A percentile compares a stretch with the other conserved stretches of the same genome.
Conservation (phyloP, 2,329 filamentous ascomycete genomes). For the Rhynchosporium secalis region DNA sequence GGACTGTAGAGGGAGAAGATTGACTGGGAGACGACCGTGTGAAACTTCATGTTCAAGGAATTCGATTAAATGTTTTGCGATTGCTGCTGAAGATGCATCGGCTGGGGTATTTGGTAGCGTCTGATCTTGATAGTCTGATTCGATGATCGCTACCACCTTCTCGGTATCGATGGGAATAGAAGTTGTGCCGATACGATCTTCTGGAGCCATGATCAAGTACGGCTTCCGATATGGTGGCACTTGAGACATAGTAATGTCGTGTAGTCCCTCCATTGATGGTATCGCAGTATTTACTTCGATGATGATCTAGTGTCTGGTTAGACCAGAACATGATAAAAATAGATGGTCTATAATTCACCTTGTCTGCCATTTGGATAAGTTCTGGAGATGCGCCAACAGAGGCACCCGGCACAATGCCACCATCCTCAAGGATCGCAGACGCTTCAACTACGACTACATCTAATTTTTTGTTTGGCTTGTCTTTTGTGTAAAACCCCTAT, state of each 20-base stretch:
- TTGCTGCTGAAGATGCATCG: slow-evolving; percentile 70
- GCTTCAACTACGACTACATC: slow-evolving; percentile 87
- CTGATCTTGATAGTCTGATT: slow-evolving; percentile 79
- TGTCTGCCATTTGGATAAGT: slow-evolving; percentile 86
- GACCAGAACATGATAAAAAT: not conserved
- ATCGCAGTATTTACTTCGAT: slow-evolving; percentile 89
- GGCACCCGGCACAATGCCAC: slow-evolving; percentile 83
- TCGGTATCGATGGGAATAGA: slow-evolving; percentile 84
- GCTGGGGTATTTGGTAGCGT: slow-evolving; percentile 74
- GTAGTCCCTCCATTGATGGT: slow-evolving; percentile 81
- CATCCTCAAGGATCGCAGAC: slow-evolving; percentile 82
- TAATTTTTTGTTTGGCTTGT: slow-evolving; percentile 68
- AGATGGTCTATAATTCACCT: slow-evolving; percentile 46
- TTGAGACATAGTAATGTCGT: slow-evolving; percentile 90
- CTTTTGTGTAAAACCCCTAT: slow-evolving; percentile 78
- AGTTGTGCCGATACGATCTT: slow-evolving; percentile 81
- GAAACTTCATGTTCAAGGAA: slow-evolving; percentile 83
- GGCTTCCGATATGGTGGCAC: slow-evolving; percentile 79
- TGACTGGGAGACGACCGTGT: slow-evolving; percentile 73
- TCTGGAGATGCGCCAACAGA: slow-evolving; percentile 84
- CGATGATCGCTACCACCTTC: slow-evolving; percentile 80
- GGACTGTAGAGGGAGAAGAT: slow-evolving; percentile 78
- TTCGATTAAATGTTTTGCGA: slow-evolving; percentile 79
- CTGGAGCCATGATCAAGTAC: slow-evolving; percentile 79
- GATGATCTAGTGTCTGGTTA: slow-evolving; percentile 58